A percentile compares a stretch with the other conserved stretches of the same genome.
phyloP scores from a whole-genome alignment of 164 flowering plant species.

The Vitis rotundifolia region DNA sequence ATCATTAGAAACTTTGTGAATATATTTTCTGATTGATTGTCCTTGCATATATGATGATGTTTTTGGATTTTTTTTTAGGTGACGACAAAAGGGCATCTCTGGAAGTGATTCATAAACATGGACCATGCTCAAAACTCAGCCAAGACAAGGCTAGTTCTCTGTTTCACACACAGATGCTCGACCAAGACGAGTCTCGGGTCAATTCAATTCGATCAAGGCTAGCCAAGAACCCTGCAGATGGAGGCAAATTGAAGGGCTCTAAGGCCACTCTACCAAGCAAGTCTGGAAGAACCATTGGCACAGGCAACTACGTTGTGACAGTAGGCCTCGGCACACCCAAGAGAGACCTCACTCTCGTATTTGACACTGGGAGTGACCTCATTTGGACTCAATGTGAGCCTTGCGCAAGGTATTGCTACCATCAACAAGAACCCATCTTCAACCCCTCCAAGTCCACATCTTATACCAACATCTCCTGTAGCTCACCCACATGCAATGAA shows the following conservation, averaged over 20 bases:
- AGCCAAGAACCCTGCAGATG: background rate
- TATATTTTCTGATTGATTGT: background rate
- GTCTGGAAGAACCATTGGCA: conserved; percentile 40
- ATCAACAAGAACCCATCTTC: conserved; percentile 44
- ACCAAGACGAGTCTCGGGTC: conserved; percentile 53
- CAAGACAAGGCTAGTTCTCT: conserved; percentile 5
- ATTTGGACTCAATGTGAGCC: conserved; percentile 76
- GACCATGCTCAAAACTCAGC: conserved; percentile 44
- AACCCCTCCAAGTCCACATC: conserved; percentile 37
- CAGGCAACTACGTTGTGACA: conserved; percentile 57
- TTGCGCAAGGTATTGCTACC: conserved; percentile 42
- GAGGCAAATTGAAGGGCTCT: background rate
- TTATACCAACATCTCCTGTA: conserved; percentile 39
- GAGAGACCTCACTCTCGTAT: conserved; percentile 40
- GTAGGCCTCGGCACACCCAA: conserved; percentile 73
- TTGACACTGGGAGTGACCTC: conserved; percentile 70
- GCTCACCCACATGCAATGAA: conserved; percentile 21
- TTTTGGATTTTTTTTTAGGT: background rate
- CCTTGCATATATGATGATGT: no score
- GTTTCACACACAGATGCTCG: conserved; percentile 32
- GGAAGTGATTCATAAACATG: conserved; percentile 44
- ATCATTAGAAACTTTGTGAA: no score
- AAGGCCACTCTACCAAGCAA: conserved; percentile 37
- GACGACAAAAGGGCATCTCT: conserved; percentile 17
- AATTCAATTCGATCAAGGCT: conserved; percentile 35